Percentiles rank a stretch among this genome's conserved stretches.
Evolutionary conservation across 441 rosid species (phyloP).

Genomic region (Adansonia rubrostipa): DNA sequence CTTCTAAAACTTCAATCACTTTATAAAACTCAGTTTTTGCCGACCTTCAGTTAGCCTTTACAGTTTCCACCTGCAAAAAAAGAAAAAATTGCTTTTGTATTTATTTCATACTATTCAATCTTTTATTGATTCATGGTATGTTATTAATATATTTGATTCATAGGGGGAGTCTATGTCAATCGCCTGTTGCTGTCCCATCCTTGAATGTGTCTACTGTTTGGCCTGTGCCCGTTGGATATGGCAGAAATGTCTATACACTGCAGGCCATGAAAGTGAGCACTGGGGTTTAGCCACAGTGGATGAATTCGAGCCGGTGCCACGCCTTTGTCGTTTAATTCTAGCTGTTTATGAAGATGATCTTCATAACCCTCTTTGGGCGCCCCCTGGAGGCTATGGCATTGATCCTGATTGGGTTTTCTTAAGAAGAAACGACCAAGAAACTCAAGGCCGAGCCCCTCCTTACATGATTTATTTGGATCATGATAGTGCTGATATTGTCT

Average conservation of each 20-base stretch:
- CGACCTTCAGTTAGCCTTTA: conserved; percentile 30
- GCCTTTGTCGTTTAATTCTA: conserved; percentile 67
- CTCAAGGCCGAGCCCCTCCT: conserved; percentile 67
- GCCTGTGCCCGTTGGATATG: conserved; percentile 75
- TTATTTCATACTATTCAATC: neutral
- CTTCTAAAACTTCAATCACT: conserved; percentile 20
- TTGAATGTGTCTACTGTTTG: conserved; percentile 70
- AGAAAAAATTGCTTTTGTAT: conserved; percentile 7
- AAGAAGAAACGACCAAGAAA: conserved; percentile 64
- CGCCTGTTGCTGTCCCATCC: conserved; percentile 71
- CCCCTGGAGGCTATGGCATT: conserved; percentile 79
- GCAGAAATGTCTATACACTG: conserved; percentile 79
- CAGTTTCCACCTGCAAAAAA: neutral
- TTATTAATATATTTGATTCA: conserved; percentile 41
- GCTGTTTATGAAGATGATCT: conserved; percentile 78
- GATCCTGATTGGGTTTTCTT: conserved; percentile 65
- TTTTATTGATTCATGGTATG: neutral
- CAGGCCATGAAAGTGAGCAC: conserved; percentile 82
- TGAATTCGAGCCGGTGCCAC: conserved; percentile 80
- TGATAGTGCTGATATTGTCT: conserved; percentile 53
- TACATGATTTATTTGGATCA: conserved; percentile 84
- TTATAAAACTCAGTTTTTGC: conserved; percentile 20
- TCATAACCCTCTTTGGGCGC: conserved; percentile 73
- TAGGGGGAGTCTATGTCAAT: conserved; percentile 69
- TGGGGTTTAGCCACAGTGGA: conserved; percentile 79